Base-by-base conservation (phyloP, 2,329 filamentous ascomycete species). In the Xylaria digitata region DNA sequence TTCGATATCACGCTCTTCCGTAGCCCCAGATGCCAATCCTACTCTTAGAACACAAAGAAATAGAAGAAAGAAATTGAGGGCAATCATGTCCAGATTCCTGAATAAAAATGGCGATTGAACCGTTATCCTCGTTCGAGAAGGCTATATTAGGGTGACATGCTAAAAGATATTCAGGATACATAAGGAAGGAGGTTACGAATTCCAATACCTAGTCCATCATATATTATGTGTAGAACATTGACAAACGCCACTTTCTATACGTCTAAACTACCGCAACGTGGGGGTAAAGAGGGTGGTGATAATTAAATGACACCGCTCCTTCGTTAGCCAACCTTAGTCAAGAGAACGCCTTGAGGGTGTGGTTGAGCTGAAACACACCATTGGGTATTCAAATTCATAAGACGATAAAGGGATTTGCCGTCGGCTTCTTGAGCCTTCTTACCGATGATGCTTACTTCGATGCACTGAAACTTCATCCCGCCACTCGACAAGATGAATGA, bases 381-480 rank as follows among this genome's bases (percentile, higher is more conserved):
- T 54, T 53, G 17, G 49, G n/a, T 6, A 46, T 9, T 15, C 2
- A 4, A 15, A 30, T 21, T 23, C n/a, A 52, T 21, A 19, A 19
- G 57, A 30, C 26, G 21, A 23, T 26, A 15, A 42, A 52, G 32
- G 45, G 15, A 52, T 17, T 43, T 42, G 52, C 45, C 37, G 53
- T n/a, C 19, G n/a, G 32, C 43, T 43, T 43, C 9, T 19, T 43
- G n/a, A 11, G 17, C 34, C 17, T 56, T 40, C 17, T 26, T 50
- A 32, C 42, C 34, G 43, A n/a, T 26, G 23, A 50, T 37, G 57
- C 19, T 5, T 19, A 43, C 9, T 45, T 63, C 37, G 11, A 63
- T 52, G 61, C 61, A 52, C 13, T 50, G 45, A 26, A 23, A 63
- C 45, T 56, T 46, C 34, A 49, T 50, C 32, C 32, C 17, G 21